Conservation (phyloP, 1,284 basidiomycete genomes). For the Athelia sp. region DNA sequence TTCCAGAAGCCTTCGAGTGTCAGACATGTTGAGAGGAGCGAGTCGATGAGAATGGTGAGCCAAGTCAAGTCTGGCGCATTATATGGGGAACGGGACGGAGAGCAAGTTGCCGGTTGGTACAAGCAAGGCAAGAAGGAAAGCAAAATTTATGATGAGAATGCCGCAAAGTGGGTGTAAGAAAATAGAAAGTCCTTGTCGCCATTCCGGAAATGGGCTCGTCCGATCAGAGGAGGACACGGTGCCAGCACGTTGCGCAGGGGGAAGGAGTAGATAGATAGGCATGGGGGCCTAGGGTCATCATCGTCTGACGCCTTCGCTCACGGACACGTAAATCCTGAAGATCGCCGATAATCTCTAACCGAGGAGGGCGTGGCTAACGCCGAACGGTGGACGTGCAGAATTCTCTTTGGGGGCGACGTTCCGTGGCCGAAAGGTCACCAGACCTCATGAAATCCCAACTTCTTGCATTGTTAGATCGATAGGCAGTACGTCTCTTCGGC, state of each 20-base stretch:
- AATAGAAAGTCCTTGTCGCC: background rate
- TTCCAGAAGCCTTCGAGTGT: constrained; percentile 44
- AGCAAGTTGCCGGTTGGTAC: background rate
- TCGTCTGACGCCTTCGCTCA: background rate
- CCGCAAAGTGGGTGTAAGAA: background rate
- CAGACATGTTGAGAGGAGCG: constrained; percentile 30
- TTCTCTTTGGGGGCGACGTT: background rate
- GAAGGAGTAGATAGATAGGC: background rate
- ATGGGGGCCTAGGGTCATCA: background rate
- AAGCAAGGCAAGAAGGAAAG: background rate
- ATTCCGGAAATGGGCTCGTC: background rate
- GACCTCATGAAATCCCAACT: background rate
- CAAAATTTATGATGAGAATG: background rate
- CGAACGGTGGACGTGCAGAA: background rate
- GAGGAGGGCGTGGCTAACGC: background rate
- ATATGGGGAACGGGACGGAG: background rate
- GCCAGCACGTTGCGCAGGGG: background rate
- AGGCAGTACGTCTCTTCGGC: too few species aligned
- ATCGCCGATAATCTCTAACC: background rate
- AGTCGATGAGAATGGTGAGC: background rate
- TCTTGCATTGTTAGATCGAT: too few species aligned
- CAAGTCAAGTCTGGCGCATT: background rate
- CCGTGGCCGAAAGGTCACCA: background rate
- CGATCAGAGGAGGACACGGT: background rate
- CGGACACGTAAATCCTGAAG: background rate